Evolutionary conservation across 228 moss, liverwort and hornwort species (phyloP).

Genomic region (Sphagnum fallax): DNA sequence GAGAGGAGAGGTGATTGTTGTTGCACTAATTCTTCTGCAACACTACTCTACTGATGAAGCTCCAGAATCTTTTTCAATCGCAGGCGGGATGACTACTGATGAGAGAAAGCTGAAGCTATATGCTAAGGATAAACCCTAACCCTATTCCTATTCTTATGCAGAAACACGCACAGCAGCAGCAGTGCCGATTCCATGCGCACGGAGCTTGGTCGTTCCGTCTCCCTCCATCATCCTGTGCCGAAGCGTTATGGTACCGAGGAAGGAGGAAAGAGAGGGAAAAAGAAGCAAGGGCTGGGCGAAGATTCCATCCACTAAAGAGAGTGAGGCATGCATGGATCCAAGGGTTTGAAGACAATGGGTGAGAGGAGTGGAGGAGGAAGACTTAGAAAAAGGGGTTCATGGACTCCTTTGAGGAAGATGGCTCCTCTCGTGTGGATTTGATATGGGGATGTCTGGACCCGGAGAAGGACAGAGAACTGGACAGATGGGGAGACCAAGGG

Average conservation of each 20-base stretch:
- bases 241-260: too few species aligned
- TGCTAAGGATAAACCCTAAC: too few species aligned
- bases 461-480: too few species aligned
- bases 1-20: background rate
- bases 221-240: too few species aligned
- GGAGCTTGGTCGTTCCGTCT: too few species aligned
- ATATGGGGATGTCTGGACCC: too few species aligned
- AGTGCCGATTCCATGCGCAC: too few species aligned
- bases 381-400: background rate
- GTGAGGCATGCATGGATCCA: background rate
- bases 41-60: background rate
- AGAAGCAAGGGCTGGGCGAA: background rate
- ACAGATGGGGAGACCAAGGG: too few species aligned
- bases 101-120: background rate
- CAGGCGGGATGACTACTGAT: background rate
- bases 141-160: too few species aligned
- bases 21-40: background rate
- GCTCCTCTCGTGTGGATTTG: too few species aligned
- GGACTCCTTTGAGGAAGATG: background rate
- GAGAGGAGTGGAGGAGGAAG: background rate
- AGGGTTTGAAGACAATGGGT: background rate
- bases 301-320: background rate
- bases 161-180: too few species aligned
- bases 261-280: background rate
- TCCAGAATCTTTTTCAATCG: background rate